Base-by-base conservation (phyloP, 805 yeast genomes). In the Saccharomyces kudriavzevii region DNA sequence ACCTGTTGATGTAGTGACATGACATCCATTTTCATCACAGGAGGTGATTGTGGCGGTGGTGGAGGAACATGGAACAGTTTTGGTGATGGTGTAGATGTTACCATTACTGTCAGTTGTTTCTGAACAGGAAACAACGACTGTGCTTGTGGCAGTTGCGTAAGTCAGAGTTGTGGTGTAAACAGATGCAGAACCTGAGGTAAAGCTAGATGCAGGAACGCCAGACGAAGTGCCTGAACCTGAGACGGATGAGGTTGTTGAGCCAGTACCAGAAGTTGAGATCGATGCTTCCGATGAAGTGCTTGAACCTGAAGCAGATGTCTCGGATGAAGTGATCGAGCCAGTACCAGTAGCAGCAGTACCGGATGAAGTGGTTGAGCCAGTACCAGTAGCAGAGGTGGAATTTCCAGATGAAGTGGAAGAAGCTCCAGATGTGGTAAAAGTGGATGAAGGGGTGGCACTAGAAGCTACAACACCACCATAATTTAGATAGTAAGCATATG, bases 31-130 rank as follows among this genome's bases (percentile, higher is more conserved):
- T 14, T 47, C 53, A 30, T 47, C 30, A 17, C 53, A 50, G 29
- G 53, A 50, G 25, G 53, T 50, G 40, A 50, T 50, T 14, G 49
- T 50, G n/a, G 46, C 53, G n/a, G 49, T 50, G 10, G 53, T 50
- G 24, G 28, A n/a, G 13, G 52, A 50, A 35, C 51, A 49, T 46
- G 53, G 53, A 13, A 46, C 35, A 9, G 53, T 51, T 3, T 49
- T 51, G 29, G 53, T 46, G 9, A 51, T 24, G 5, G 53, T 51
- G n/a, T 26, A 14, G n/a, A 26, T 17, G 22, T 51, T 43, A 13
- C 53, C 53, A 14, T 47, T 22, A 1, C 45, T n/a, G 40, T 51
- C 40, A 22, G 53, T 51, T 20, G 53, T 29, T 30, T 46, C 40
- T 10, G 46, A 25, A 43, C 53, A 46, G 20, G 49, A 46, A 20